These are phyloP conservation scores for Tetrapisispora iriomotensis DNA, from an alignment of 805 yeast species.

Conservation along the genomic window DNA sequence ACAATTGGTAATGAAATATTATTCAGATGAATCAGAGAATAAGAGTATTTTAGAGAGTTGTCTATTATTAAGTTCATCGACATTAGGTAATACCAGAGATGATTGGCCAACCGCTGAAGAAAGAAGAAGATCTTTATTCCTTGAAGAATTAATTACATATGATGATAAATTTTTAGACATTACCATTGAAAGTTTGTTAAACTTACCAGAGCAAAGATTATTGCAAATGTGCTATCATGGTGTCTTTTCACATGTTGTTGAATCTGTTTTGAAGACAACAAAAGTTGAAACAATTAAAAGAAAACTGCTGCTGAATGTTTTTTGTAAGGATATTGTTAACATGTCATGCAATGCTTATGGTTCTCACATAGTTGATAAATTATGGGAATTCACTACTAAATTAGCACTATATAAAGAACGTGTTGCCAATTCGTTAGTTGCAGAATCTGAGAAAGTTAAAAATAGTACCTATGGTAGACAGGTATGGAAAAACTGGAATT, in stretches of 20 bases:
- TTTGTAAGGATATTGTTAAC: slow-evolving; percentile 45
- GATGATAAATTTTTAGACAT: slow-evolving; percentile 51
- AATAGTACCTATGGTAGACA: slow-evolving; percentile 78
- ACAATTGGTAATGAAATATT: slow-evolving; percentile 37
- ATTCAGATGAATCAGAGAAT: slow-evolving; percentile 30
- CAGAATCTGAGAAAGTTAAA: slow-evolving; percentile 58
- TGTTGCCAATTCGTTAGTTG: slow-evolving; percentile 57
- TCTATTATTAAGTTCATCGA: slow-evolving; percentile 54
- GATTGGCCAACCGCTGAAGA: slow-evolving; percentile 93
- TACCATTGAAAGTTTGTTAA: slow-evolving; percentile 50
- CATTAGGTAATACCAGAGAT: slow-evolving; percentile 70
- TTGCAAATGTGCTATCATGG: slow-evolving; percentile 78
- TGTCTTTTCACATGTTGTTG: slow-evolving; percentile 83
- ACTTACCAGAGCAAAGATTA: slow-evolving; percentile 50
- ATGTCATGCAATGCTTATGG: slow-evolving; percentile 82
- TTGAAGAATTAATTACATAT: slow-evolving; percentile 63
- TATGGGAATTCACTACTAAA: slow-evolving; percentile 71
- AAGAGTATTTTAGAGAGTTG: slow-evolving; percentile 56
- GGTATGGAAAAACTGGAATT: slow-evolving; percentile 92
- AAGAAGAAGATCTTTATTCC: slow-evolving; percentile 64
- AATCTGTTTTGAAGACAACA: slow-evolving; percentile 46
- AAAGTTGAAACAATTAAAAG: slow-evolving; percentile 45
- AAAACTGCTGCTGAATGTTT: slow-evolving; percentile 57
- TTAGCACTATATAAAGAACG: slow-evolving; percentile 80
- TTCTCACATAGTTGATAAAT: slow-evolving; percentile 77